Base-by-base conservation (phyloP, 2,329 filamentous ascomycete genomes). In the Byssoonygena ceratinophila region DNA sequence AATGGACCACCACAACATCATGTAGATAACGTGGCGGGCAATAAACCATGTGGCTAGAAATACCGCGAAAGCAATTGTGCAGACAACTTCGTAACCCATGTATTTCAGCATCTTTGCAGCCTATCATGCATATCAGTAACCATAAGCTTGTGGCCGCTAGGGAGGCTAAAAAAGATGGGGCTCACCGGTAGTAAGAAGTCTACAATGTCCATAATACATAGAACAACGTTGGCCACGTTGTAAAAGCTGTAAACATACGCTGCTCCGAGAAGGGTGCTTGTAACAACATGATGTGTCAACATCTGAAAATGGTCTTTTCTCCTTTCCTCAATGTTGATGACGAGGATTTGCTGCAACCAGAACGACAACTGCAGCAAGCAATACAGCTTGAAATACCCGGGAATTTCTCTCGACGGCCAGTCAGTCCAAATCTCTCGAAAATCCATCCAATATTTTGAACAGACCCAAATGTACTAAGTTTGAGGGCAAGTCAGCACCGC, bases 241-340 rank as follows among this genome's bases (percentile, higher is more conserved):
- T 85, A 94, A 64, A 88, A 83, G 64, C 91, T 83, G 67, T 94
- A 95, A 59, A 82, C 80, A 67, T 97, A 97, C 58, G 85, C 91
- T 29, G 82, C 78, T 53, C 82, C 82, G 58, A 98, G 82, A 41
- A 98, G 80, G 4, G 76, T 74, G 63, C 83, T 87, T 18, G 92
- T 98, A 66, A 97, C 82, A 65, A 96, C 80, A 71, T 98, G 92
- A 68, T 97, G 92, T 16, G 82, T 84, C 60, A 97, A 82, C 92
- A 97, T 97, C 70, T 97, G 91, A 74, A 82, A 85, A 70, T 96
- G 85, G 63, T 98, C 92, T 72, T 97, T 97, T 63, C 92, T 81
- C 59, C 85, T 82, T 71, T 94, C 87, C 70, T 98, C 92, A 55
- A 97, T 89, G 70, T 96, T 85, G 66, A 97, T 87, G 54, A 96